Evolutionary conservation across 164 flowering plant genomes (phyloP), one percentile per base, ranked within the genome.

Genomic region (Berberis thunbergii): DNA sequence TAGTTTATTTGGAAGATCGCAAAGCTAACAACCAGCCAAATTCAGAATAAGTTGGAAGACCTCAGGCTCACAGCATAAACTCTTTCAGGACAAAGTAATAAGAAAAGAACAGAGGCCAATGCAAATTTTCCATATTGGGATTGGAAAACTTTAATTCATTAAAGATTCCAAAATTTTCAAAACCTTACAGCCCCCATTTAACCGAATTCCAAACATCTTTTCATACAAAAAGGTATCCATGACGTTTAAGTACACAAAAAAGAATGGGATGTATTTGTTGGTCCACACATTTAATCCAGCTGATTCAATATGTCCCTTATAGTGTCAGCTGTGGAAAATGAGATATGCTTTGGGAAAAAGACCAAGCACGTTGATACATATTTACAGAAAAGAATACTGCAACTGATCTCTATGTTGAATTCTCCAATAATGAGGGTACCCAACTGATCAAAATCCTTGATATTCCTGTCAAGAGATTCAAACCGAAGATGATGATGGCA

Each of bases 331-430:
- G 11, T 52, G 41, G 38, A 54, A 54, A 41, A 41, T 41, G 45
- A 4, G 3, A 1, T 6, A 49, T 50, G 40, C 10, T 26, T n/a
- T 39, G 62, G 45, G 38, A 9, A 54, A 1, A 53, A 56, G 42
- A 57, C 26, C 26, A 46, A 5, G 45, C 4, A 57, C 49, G 38
- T 60, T 46, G 46, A 9, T 2, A 46, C 11, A 13, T 57, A 68
- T 62, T 56, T 57, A 68, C 66, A 68, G 8, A 57, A 64, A 56
- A 45, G 53, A 55, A 40, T 57, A 13, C 38, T 9, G 43, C 40
- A 56, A 58, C 42, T 55, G 41, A 46, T 2, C 52, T 45, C 50
- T 41, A 40, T 38, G n/a, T 38, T 50, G 59, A 62, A 45, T 12
- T 26, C 26, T 11, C 50, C 50, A 4, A 1, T 48, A 48, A 48